Conservation (phyloP, 2,329 filamentous ascomycete species). For the Aspergillus pseudoviridinutans region DNA sequence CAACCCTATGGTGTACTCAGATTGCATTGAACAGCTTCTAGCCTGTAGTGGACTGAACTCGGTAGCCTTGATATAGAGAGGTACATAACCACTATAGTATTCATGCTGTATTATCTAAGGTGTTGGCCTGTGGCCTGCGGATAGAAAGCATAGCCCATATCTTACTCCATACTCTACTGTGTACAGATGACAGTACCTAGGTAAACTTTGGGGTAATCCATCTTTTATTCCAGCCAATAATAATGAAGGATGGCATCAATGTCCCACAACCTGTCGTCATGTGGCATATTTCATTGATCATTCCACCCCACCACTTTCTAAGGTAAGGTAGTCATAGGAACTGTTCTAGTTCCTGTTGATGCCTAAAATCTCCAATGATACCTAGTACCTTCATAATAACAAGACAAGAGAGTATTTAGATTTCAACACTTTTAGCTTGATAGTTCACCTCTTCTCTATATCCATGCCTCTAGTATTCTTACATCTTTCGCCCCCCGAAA, state of each 20-base stretch:
- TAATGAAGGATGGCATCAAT: neutral
- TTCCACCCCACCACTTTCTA: neutral
- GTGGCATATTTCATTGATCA: neutral
- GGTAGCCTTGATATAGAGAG: no score
- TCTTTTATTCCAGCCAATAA: neutral
- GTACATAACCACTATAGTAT: no score
- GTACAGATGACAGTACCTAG: no score
- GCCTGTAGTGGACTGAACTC: no score
- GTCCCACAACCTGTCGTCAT: neutral
- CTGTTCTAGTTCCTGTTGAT: neutral
- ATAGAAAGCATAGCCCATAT: no score
- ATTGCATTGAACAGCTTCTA: no score
- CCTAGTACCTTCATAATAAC: no score
- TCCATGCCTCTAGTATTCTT: neutral
- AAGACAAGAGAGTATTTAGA: neutral
- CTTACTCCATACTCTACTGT: no score
- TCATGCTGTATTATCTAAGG: no score
- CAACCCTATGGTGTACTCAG: no score
- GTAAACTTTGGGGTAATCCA: neutral
- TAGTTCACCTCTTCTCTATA: neutral
- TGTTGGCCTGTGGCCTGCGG: no score
- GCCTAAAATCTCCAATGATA: neutral
- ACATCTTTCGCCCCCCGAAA: neutral
- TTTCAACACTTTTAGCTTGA: neutral
- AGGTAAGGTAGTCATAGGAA: neutral